Evolutionary conservation across 2,329 filamentous ascomycete species (phyloP).

Genomic region (Tolypocladium pustulatum): DNA sequence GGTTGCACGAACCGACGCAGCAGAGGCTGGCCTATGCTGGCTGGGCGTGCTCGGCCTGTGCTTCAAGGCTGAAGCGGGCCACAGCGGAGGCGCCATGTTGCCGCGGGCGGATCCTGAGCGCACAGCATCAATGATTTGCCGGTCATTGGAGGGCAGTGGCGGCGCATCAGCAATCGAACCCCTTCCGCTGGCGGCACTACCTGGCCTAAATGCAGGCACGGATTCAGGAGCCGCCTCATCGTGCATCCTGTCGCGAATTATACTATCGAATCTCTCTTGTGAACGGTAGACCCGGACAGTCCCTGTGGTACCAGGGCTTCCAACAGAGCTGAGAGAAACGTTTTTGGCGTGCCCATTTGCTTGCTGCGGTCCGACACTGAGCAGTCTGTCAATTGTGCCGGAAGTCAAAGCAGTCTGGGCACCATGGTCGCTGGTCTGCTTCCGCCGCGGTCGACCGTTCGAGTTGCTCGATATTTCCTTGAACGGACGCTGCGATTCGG

Average conservation of each 20-base stretch:
- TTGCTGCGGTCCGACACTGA: constrained; percentile 33
- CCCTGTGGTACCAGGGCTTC: constrained; percentile 24
- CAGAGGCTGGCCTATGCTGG: constrained; percentile 32
- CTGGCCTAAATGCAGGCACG: constrained; percentile 43
- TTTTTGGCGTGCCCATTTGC: constrained; percentile 21
- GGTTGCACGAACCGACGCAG: constrained; percentile 42
- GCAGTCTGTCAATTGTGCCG: constrained; percentile 66
- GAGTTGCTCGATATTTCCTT: constrained; percentile 53
- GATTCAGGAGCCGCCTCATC: constrained; percentile 29
- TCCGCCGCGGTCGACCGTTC: constrained; percentile 27
- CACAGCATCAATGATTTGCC: constrained; percentile 73
- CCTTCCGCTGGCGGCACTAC: constrained; percentile 60
- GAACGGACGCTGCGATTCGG: constrained; percentile 48
- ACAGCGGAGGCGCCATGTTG: constrained; percentile 73
- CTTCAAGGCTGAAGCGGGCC: constrained; percentile 64
- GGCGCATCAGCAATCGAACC: constrained; percentile 38
- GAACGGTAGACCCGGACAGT: constrained; percentile 35
- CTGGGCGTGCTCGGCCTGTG: constrained; percentile 52
- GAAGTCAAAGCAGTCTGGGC: constrained; percentile 81
- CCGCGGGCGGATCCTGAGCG: constrained; percentile 44
- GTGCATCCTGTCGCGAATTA: constrained; percentile 24
- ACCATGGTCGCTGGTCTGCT: constrained; percentile 53
- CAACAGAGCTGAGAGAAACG: constrained; percentile 23
- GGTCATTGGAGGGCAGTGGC: constrained; percentile 74
- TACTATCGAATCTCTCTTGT: constrained; percentile 38